Evolutionary conservation across 768 basidiomycete species (phyloP).

Genomic region (Rhizopogon vinicolor): DNA sequence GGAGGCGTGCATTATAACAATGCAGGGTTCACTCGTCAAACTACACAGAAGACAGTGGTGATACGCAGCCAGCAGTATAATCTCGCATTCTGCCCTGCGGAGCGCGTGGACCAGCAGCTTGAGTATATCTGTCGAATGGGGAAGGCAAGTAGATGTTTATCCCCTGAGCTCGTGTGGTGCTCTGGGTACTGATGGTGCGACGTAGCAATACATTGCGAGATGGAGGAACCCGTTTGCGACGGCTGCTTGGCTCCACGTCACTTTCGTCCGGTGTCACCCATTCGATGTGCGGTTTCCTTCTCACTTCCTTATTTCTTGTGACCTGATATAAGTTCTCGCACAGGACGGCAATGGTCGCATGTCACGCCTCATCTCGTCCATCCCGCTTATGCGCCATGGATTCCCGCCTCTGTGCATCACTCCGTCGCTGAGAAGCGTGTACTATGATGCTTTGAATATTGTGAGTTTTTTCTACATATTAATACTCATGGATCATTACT

Average conservation of each 20-base stretch:
- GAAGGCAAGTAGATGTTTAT: conserved; percentile 13
- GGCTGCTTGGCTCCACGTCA: conserved; percentile 30
- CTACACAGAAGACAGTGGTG: conserved; percentile 24
- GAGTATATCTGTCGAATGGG: conserved; percentile 32
- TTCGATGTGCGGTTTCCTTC: conserved; percentile 24
- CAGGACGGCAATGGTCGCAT: conserved; percentile 33
- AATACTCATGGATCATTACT: no score
- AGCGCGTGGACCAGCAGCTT: conserved; percentile 26
- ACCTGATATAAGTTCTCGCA: background rate
- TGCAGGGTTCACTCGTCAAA: conserved; percentile 23
- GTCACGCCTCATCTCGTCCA: conserved; percentile 29
- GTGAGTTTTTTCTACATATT: conserved; percentile 11
- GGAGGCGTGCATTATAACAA: conserved; percentile 22
- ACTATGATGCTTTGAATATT: conserved; percentile 29
- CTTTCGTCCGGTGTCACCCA: conserved; percentile 30
- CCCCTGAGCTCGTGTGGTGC: background rate
- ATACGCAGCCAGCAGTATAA: conserved; percentile 29
- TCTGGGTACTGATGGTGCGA: background rate
- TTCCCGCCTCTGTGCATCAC: conserved; percentile 27
- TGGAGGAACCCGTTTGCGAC: conserved; percentile 35
- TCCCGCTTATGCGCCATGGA: conserved; percentile 28
- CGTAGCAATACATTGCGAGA: conserved; percentile 31
- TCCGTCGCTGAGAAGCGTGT: conserved; percentile 16
- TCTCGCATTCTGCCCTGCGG: conserved; percentile 26
- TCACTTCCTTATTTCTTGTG: background rate